Evolutionary conservation across 2,329 filamentous ascomycete genomes (phyloP).

Genomic region (Exophiala xenobiotica): DNA sequence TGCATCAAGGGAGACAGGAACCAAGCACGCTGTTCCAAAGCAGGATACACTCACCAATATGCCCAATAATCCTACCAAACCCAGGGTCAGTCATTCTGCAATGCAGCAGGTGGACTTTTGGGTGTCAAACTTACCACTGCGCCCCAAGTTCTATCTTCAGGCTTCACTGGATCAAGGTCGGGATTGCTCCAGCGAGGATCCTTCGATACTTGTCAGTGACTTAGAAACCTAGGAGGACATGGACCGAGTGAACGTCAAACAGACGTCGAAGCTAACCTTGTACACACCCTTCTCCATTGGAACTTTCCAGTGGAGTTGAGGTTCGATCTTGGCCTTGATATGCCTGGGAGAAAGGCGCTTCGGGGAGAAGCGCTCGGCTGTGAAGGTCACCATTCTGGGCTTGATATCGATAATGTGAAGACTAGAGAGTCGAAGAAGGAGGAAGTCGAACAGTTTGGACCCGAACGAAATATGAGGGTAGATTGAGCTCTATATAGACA

Average conservation of each 20-base stretch:
- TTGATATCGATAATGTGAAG: conserved; percentile 1
- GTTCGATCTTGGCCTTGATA: conserved; percentile 39
- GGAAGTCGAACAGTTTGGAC: background rate
- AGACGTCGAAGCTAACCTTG: conserved; percentile 18
- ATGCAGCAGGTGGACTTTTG: background rate
- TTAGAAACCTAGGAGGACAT: background rate
- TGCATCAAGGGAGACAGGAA: too few species aligned
- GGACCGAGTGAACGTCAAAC: too few species aligned
- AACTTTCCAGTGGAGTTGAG: conserved; percentile 41
- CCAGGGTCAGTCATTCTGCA: background rate
- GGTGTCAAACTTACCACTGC: conserved; percentile 31
- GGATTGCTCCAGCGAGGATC: conserved; percentile 51
- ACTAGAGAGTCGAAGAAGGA: conserved; percentile 4
- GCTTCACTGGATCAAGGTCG: conserved; percentile 42
- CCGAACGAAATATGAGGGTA: background rate
- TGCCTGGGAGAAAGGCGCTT: conserved; percentile 33
- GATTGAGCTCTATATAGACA: conserved; percentile 15
- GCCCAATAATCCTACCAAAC: conserved; percentile 6
- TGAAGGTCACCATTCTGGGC: conserved; percentile 17
- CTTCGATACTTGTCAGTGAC: conserved; percentile 9
- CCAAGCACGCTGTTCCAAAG: too few species aligned
- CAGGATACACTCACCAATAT: too few species aligned
- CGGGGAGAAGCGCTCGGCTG: conserved; percentile 21
- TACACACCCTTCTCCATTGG: conserved; percentile 42
- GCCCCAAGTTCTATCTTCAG: conserved; percentile 48